Base-by-base conservation (phyloP, 768 basidiomycete genomes). In the Heimioporus sp. region DNA sequence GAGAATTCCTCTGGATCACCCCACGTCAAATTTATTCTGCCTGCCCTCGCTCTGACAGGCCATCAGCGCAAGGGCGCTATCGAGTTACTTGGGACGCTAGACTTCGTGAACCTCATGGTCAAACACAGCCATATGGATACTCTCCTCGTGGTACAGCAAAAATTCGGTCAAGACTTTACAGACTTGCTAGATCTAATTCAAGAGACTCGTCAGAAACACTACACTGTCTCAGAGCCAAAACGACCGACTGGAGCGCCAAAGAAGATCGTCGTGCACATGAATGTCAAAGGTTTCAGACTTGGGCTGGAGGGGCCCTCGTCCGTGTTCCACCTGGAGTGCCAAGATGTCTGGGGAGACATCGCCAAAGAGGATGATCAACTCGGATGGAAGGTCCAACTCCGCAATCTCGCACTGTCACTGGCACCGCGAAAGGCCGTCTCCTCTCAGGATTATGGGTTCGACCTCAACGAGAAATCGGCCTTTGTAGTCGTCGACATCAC, bases 141-240 rank as follows among this genome's bases (percentile, higher is more conserved):
- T 5, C 67, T 93, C 4, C 76, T 94, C 3, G 81, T 80, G 5
- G 87, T 95, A 10, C 92, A 92, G 62, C 88, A 90, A 56, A 92
- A 92, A 62, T 93, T 93, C 52, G 92, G 90, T 7, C 86, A 87
- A 60, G 92, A 94, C 68, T 89, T 93, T 68, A 86, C 87, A 56
- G 92, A 94, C 53, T 73, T 93, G 24, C 68, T 93, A 12, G 70
- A 77, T 7, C 65, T 93, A 44, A 74, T 90, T 31, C 79, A 81
- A 55, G 77, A 88, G 62, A 86, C 80, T 11, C 80, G 82, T 24
- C 65, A 57, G 36, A 69, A 63, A 49, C 58, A 58, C 48, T 48
- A 53, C 28, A 45, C 49, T n/a, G 42, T 42, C 55, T 20, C 57
- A 30, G 43, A 36, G 42, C 34, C 53, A 34, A 52, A 48, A 37